Conservation (phyloP, 179 eudicot species). For the Silene coronaria region DNA sequence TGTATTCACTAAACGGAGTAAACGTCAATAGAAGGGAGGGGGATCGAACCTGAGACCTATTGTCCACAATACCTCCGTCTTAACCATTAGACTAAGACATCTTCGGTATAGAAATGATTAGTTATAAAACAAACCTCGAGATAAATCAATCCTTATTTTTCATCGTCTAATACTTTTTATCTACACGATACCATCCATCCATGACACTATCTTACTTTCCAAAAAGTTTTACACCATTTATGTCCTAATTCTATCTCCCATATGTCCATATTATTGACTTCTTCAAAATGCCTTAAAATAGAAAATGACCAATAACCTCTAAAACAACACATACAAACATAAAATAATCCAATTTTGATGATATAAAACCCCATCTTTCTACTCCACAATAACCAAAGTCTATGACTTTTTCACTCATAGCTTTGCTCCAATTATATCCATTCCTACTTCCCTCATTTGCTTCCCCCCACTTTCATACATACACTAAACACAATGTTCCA, state of each 20-base stretch:
- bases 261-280: background rate
- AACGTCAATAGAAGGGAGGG: no score
- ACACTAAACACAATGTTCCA: background rate
- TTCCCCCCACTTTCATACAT: background rate
- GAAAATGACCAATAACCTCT: background rate
- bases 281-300: background rate
- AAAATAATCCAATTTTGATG: background rate
- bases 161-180: no score
- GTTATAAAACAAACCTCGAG: no score
- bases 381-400: background rate
- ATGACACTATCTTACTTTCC: no score
- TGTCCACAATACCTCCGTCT: no score
- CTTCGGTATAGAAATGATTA: no score
- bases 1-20: no score
- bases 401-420: background rate
- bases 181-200: no score
- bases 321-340: background rate
- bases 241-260: background rate
- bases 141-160: no score
- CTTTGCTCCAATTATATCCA: slow-evolving; percentile 7
- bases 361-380: background rate
- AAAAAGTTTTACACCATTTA: background rate
- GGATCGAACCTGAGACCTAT: no score
- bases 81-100: no score
- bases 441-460: background rate